Base-by-base conservation (phyloP, 208 protist species). In the Leishmania tropica region DNA sequence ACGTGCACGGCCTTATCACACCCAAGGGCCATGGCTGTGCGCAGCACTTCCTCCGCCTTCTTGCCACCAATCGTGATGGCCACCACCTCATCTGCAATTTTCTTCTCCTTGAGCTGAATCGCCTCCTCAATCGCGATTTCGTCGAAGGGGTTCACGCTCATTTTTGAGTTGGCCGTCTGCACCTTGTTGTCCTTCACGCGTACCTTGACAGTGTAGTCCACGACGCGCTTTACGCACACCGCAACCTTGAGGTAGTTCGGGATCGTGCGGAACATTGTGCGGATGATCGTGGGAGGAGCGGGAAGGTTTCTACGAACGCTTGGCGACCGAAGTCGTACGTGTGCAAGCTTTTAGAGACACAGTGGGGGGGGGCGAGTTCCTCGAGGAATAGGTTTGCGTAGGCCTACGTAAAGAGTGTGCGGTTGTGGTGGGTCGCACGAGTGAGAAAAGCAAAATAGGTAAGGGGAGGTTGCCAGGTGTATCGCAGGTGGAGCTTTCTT, bases 81-180 rank as follows among this genome's bases (percentile, higher is more conserved):
- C 65, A 99, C 89, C 47, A 99, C 89, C 81, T 99, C 97, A 21
- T 78, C 93, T 7, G 92, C 94, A 58, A 98, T 76, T 67, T 95
- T 95, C 86, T 93, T 95, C 78, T 99, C 97, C 84, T 99, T 99
- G 54, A 99, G 85, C 67, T 92, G 90, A 40, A 99, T 93, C 28
- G 97, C 98, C 87, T 99, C 98, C 85, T 99, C 98, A 42, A 98
- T 92, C 37, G 97, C 98, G 81, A 99, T 99, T 70, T 99, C 98
- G 85, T 98, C 96, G 80, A 99, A 99, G 28, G 99, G 99, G 87
- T 99, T 99, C 80, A 99, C 98, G 68, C 89, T 96, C 94, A 99
- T 98, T 84, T 99, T 99, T 19, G 99, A 93, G 83, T 96, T 97
- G 68, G 90, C 92, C 15, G 90, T 98, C 80, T 98, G 98, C 40